phyloP scores from a whole-genome alignment of 2,329 filamentous ascomycete genomes.

The Paracamarosporium sp. region DNA sequence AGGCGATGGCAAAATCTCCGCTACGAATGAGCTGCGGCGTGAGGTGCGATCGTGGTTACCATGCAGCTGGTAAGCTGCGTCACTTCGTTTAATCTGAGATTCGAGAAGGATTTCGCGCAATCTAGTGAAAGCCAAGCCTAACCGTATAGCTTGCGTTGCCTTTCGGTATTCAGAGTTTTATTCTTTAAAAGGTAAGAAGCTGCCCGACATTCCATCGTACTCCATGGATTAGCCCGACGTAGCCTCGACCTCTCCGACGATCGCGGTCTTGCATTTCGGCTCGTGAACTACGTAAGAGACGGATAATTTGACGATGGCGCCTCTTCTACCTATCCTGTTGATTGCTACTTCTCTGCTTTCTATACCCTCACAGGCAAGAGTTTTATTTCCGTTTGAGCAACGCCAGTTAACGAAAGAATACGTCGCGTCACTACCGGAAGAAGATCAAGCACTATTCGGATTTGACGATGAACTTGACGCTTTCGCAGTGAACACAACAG shows the following conservation, averaged over 20 bases:
- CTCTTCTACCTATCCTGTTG: conserved; percentile 15
- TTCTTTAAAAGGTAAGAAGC: not conserved
- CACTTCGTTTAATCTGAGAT: not conserved
- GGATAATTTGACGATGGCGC: conserved; percentile 3
- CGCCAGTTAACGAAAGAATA: conserved; percentile 32
- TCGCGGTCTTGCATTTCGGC: too few species aligned
- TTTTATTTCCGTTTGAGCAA: conserved; percentile 28
- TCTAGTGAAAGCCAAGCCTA: conserved; percentile 5
- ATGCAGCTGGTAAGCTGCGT: not conserved
- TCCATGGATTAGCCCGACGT: not conserved
- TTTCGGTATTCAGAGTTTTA: not conserved
- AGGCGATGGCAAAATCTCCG: conserved; percentile 5
- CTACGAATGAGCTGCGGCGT: not conserved
- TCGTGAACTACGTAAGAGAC: not conserved
- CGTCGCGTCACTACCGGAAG: conserved; percentile 26
- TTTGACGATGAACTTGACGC: conserved; percentile 23
- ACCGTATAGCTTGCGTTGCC: not conserved
- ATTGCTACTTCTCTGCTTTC: conserved; percentile 17
- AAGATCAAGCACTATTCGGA: conserved; percentile 27
- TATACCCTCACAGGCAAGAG: conserved; percentile 18
- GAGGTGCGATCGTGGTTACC: not conserved
- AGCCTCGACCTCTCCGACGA: not conserved
- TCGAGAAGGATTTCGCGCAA: conserved; percentile 6
- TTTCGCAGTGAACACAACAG: conserved; percentile 19
- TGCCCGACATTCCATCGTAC: not conserved